Evolutionary conservation across 1,284 basidiomycete genomes (phyloP).

Genomic region (Cronartium quercuum): DNA sequence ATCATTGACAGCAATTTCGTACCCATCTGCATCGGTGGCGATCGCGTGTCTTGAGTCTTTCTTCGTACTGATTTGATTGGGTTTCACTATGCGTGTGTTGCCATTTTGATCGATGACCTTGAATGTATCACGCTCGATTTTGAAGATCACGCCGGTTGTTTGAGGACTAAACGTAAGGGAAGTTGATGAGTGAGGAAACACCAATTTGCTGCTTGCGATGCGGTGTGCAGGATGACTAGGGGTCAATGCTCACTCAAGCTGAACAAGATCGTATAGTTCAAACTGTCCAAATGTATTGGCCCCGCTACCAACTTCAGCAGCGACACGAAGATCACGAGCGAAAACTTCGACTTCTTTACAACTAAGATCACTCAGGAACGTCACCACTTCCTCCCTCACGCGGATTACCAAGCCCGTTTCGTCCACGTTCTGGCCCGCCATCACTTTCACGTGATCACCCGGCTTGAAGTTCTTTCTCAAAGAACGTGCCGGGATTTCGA

Average conservation of each 20-base stretch:
- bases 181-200: neutral
- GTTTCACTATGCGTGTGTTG: slow-evolving; percentile 77
- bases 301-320: slow-evolving; percentile 86
- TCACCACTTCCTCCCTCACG: slow-evolving; percentile 69
- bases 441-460: slow-evolving; percentile 98
- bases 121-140: slow-evolving; percentile 91
- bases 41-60: slow-evolving; percentile 75
- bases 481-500: slow-evolving; percentile 76
- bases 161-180: slow-evolving; percentile 59
- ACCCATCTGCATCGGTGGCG: slow-evolving; percentile 81
- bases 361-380: slow-evolving; percentile 94
- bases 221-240: neutral
- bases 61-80: slow-evolving; percentile 83
- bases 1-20: slow-evolving; percentile 69
- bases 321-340: slow-evolving; percentile 92
- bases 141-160: slow-evolving; percentile 94
- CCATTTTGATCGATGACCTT: slow-evolving; percentile 92
- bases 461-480: slow-evolving; percentile 92
- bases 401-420: slow-evolving; percentile 95
- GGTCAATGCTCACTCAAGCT: slow-evolving; percentile 71
- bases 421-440: slow-evolving; percentile 86
- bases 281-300: slow-evolving; percentile 86
- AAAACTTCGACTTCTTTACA: slow-evolving; percentile 96
- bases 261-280: slow-evolving; percentile 91
- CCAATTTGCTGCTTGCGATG: slow-evolving; percentile 24